Conservation (phyloP, 805 yeast species). For the Lachancea lanzarotensis region DNA sequence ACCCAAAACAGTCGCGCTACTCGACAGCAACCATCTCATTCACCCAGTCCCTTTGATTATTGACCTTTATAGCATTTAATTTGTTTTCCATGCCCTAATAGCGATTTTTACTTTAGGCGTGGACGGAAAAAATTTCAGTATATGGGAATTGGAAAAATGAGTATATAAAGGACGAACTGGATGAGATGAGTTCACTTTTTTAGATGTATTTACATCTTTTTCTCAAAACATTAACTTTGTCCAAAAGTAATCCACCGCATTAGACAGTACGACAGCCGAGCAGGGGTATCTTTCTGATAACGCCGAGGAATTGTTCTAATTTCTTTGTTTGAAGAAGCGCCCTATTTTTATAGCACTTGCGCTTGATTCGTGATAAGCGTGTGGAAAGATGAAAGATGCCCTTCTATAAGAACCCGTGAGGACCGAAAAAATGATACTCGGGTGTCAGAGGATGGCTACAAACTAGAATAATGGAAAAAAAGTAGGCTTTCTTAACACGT, state of each 20-base stretch:
- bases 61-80: too few relatives aligned
- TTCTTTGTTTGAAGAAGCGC: constrained; percentile 2
- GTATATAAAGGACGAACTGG: constrained; percentile 7
- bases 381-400: constrained; percentile 26
- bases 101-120: too few relatives aligned
- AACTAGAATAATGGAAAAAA: neutral
- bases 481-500: neutral
- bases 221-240: constrained; percentile 42
- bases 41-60: too few relatives aligned
- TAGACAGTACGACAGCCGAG: constrained; percentile 53
- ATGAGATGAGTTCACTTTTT: neutral
- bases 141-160: neutral
- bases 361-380: constrained; percentile 30
- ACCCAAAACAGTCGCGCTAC: too few relatives aligned
- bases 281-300: constrained; percentile 3
- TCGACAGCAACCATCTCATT: too few relatives aligned
- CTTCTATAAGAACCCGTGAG: constrained; percentile 33
- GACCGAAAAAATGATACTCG: constrained; percentile 28
- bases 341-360: constrained; percentile 9
- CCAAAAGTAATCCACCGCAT: constrained; percentile 60
- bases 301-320: constrained; percentile 8
- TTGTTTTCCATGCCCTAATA: too few relatives aligned
- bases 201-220: neutral
- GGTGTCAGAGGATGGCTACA: constrained; percentile 30
- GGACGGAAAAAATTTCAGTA: neutral